Base-by-base conservation (phyloP, 176 grass and related monocot genomes). In the Lolium rigidum region DNA sequence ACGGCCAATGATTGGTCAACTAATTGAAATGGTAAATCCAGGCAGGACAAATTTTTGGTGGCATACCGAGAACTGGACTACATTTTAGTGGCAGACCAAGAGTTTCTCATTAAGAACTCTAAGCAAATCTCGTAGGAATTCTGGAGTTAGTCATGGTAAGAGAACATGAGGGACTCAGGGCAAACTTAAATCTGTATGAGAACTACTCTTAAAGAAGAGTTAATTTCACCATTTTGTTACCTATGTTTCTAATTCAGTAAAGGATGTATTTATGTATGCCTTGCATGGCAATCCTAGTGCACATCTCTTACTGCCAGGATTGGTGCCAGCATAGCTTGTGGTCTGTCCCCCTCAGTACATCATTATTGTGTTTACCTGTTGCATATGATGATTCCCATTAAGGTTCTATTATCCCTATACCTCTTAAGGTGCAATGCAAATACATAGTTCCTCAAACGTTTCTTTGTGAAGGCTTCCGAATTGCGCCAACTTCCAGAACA, bases 171-270 rank as follows among this genome's bases (percentile, higher is more conserved):
- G 31, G 31, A 2, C 2, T 28, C 26, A 28, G 26, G 72, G 16
- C 51, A 59, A 57, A 50, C 18, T 24, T 66, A 65, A 64, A 13
- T 26, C 24, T 47, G 46, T 11, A n/a, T 67, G 24, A 35, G 39
- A 74, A 61, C 16, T 31, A 75, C 61, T 60, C 22, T 49, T 84
- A 5, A 31, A 47, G 22, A 61, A 83, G 8, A 28, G 24, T 28
- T 43, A 71, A 7, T 71, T 71, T 72, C n/a, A 83, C 68, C 68
- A 17, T 47, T 47, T 60, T 73, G 67, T 25, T 83, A 74, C 81
- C 49, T 68, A 4, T 15, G 39, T 82, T 7, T 55, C 35, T 50
- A 55, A 82, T 39, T n/a, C 28, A 35, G 10, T 17, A 81, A 67
- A 21, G 12, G 16, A 67, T 69, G 63, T 68, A 66, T 51, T 80